Percentiles rank a stretch among this genome's conserved stretches.
Evolutionary conservation across 257 asterid genomes (phyloP).

Genomic region (Voacanga thouarsii): DNA sequence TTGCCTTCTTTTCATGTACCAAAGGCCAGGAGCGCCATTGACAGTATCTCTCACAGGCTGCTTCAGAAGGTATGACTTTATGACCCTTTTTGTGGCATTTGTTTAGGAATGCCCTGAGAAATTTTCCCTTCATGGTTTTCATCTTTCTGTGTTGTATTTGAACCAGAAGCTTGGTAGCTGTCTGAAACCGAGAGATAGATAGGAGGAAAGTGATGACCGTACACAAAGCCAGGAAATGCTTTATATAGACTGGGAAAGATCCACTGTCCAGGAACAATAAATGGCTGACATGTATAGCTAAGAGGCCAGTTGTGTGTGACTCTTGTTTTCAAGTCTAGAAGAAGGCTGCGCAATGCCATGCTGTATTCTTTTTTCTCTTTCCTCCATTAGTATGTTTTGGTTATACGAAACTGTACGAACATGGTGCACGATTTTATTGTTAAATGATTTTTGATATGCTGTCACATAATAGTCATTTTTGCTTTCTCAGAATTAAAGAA

Average conservation of each 20-base stretch:
- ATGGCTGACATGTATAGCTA: slow-evolving; percentile 44
- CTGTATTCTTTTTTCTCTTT: slow-evolving; percentile 42
- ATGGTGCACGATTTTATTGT: slow-evolving; percentile 39
- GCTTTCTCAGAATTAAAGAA: not conserved
- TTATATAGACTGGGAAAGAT: slow-evolving; percentile 48
- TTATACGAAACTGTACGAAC: slow-evolving; percentile 78
- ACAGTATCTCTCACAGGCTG: slow-evolving; percentile 44
- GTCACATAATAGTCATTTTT: slow-evolving; percentile 22
- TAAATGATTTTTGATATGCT: slow-evolving; percentile 11
- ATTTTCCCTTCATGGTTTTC: slow-evolving; percentile 37
- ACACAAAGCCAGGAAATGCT: slow-evolving; percentile 29
- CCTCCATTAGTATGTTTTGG: slow-evolving; percentile 21
- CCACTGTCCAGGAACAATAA: slow-evolving; percentile 35
- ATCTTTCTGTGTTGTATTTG: slow-evolving; percentile 15
- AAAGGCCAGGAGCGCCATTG: slow-evolving; percentile 47
- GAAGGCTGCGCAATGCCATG: slow-evolving; percentile 37
- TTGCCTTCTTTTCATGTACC: slow-evolving; percentile 39
- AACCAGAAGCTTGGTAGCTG: slow-evolving; percentile 13
- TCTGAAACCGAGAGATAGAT: slow-evolving; percentile 11
- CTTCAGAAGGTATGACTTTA: slow-evolving; percentile 36
- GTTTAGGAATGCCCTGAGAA: slow-evolving; percentile 44
- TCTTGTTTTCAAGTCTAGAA: slow-evolving; percentile 27
- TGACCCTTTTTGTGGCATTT: slow-evolving; percentile 44
- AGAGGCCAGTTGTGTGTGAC: slow-evolving; percentile 43
- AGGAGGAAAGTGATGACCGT: slow-evolving; percentile 32